Conservation (phyloP, 805 yeast species). For the Sporopachydermia lactativora region DNA sequence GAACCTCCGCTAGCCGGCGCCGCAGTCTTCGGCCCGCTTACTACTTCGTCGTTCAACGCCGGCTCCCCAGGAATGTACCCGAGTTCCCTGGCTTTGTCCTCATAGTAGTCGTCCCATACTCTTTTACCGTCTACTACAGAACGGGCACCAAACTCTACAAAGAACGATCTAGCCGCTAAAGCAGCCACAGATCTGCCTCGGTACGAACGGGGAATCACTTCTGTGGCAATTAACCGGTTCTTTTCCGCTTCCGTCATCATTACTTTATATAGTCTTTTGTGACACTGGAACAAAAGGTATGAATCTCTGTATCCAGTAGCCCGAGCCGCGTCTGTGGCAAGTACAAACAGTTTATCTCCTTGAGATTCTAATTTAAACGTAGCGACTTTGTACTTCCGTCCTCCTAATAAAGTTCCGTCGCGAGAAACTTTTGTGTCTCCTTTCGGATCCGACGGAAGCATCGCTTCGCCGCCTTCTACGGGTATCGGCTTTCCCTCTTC, state of each 20-base stretch:
- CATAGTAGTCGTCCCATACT: slow-evolving; percentile 45
- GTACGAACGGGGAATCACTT: slow-evolving; percentile 17
- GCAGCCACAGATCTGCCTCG: slow-evolving; percentile 20
- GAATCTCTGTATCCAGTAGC: slow-evolving; percentile 32
- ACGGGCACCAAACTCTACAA: slow-evolving; percentile 36
- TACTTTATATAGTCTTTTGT: slow-evolving; percentile 23
- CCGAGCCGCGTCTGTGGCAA: slow-evolving; percentile 29
- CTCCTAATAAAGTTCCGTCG: slow-evolving; percentile 25
- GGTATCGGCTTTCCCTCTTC: slow-evolving; percentile 9
- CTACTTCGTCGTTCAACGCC: slow-evolving; percentile 17
- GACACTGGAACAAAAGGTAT: slow-evolving; percentile 33
- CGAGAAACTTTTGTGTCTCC: slow-evolving; percentile 32
- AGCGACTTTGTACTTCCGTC: slow-evolving; percentile 24
- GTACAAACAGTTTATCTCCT: slow-evolving; percentile 24
- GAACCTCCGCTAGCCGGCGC: background rate
- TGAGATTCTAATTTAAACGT: slow-evolving; percentile 27
- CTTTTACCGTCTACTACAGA: slow-evolving; percentile 32
- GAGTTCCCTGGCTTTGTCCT: slow-evolving; percentile 25
- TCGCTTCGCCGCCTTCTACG: slow-evolving; percentile 20
- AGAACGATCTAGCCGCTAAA: slow-evolving; percentile 31
- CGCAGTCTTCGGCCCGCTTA: slow-evolving; percentile 5
- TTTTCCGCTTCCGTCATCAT: slow-evolving; percentile 24
- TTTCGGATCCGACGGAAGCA: slow-evolving; percentile 20
- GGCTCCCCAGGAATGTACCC: slow-evolving; percentile 32
- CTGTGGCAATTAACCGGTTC: slow-evolving; percentile 21